phyloP scores from a whole-genome alignment of 75 land plant genomes.

The Gnetum montanum region DNA sequence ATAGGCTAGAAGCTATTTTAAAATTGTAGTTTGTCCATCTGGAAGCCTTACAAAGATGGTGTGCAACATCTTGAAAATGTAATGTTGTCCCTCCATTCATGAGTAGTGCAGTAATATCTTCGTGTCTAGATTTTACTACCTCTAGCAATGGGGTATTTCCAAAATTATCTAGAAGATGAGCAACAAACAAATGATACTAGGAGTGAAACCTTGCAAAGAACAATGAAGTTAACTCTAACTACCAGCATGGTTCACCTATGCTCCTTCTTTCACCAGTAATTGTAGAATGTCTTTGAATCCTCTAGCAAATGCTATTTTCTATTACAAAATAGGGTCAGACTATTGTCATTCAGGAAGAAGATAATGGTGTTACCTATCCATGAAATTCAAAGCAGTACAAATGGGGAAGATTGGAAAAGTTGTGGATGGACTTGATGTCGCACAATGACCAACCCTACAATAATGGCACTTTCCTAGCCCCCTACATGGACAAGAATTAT shows the following conservation, averaged over 20 bases:
- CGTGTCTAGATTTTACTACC: constrained; percentile 39
- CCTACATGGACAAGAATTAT: no score
- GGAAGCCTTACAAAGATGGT: constrained; percentile 15
- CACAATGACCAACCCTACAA: no score
- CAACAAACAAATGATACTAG: not conserved
- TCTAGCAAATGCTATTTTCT: constrained; percentile 43
- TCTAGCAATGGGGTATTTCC: constrained; percentile 47
- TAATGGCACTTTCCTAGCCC: no score
- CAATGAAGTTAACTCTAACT: not conserved
- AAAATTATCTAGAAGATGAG: constrained; percentile 32
- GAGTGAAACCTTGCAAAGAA: not conserved
- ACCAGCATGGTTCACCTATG: constrained; percentile 37
- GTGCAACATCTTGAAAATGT: constrained; percentile 19
- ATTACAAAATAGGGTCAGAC: not conserved
- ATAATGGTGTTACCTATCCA: no score
- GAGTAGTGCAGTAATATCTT: constrained; percentile 18
- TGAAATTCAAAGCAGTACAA: no score
- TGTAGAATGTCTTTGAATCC: constrained; percentile 35
- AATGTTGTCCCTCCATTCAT: constrained; percentile 22
- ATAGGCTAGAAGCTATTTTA: constrained; percentile 20
- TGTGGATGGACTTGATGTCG: no score
- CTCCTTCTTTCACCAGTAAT: constrained; percentile 39
- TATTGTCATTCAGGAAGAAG: no score
- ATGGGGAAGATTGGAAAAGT: no score
- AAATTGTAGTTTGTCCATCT: constrained; percentile 19